Evolutionary conservation across 2,329 filamentous ascomycete genomes (phyloP).

Genomic region (Phialophora chinensis): DNA sequence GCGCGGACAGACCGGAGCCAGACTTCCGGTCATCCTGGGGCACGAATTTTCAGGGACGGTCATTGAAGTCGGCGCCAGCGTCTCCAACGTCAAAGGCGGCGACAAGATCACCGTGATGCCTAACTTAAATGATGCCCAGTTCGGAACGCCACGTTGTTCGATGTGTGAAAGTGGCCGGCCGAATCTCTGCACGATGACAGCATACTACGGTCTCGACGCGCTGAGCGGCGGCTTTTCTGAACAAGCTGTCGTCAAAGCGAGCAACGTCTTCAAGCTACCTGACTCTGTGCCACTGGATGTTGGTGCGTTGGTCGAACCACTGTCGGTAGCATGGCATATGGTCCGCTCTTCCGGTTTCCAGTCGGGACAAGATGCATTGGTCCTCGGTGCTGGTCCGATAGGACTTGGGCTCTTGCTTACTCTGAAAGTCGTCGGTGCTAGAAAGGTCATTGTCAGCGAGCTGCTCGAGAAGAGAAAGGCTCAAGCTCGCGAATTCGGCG

Average conservation of each 20-base stretch:
- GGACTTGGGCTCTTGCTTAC: constrained; percentile 57
- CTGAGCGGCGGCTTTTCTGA: constrained; percentile 15
- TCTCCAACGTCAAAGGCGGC: constrained; percentile 6
- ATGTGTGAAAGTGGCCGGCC: constrained; percentile 5
- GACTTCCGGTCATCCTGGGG: constrained; percentile 56
- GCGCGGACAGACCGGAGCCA: constrained; percentile 50
- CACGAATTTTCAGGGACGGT: constrained; percentile 59
- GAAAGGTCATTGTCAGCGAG: constrained; percentile 60
- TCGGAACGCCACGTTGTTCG: constrained; percentile 2
- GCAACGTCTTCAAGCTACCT: constrained; percentile 9
- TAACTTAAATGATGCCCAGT: constrained; percentile 5
- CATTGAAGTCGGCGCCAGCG: constrained; percentile 32
- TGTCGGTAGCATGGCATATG: constrained; percentile 62
- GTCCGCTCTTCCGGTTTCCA: constrained; percentile 56
- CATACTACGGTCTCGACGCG: constrained; percentile 9
- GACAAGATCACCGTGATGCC: constrained; percentile 15
- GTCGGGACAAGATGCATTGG: constrained; percentile 51
- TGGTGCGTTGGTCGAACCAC: constrained; percentile 56
- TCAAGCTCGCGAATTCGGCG: constrained; percentile 58
- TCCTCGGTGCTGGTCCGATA: constrained; percentile 59
- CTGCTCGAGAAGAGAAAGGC: constrained; percentile 46
- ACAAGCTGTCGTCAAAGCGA: constrained; percentile 1
- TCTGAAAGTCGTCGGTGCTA: constrained; percentile 49
- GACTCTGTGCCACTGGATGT: neutral
- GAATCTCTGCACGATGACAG: constrained; percentile 14